phyloP scores from a whole-genome alignment of 768 basidiomycete species.

The Trametes gibbosa region DNA sequence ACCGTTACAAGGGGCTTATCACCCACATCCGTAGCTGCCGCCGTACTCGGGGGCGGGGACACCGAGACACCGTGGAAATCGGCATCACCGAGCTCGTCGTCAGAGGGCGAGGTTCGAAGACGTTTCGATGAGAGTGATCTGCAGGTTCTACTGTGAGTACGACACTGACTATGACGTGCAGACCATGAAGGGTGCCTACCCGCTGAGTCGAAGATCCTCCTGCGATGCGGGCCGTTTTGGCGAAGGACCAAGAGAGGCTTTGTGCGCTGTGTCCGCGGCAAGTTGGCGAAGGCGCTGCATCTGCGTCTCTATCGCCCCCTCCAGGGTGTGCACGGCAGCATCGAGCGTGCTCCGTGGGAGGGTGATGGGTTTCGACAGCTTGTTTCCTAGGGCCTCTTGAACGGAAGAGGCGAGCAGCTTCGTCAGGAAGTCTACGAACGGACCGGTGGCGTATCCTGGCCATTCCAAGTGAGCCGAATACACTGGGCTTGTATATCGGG shows the following conservation, averaged over 20 bases:
- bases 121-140: constrained; percentile 22
- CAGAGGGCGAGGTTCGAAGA: constrained; percentile 31
- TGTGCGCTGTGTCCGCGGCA: constrained; percentile 9
- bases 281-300: constrained; percentile 18
- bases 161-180: not conserved
- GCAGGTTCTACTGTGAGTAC: not conserved
- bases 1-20: constrained; percentile 49
- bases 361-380: not conserved
- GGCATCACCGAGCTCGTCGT: constrained; percentile 31
- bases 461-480: not conserved
- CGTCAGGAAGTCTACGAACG: constrained; percentile 19
- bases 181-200: constrained; percentile 15
- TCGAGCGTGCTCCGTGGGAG: constrained; percentile 14
- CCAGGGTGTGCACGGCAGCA: constrained; percentile 5
- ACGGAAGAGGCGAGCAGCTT: constrained; percentile 10
- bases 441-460: constrained; percentile 21
- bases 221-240: constrained; percentile 24
- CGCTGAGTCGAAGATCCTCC: constrained; percentile 16
- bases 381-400: constrained; percentile 11
- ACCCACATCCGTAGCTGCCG: constrained; percentile 35
- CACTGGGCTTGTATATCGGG: too few relatives aligned
- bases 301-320: constrained; percentile 9
- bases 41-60: constrained; percentile 47
- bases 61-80: constrained; percentile 14
- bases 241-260: constrained; percentile 2